phyloP scores from a whole-genome alignment of 441 rosid genomes.

The Monsonia emarginata region DNA sequence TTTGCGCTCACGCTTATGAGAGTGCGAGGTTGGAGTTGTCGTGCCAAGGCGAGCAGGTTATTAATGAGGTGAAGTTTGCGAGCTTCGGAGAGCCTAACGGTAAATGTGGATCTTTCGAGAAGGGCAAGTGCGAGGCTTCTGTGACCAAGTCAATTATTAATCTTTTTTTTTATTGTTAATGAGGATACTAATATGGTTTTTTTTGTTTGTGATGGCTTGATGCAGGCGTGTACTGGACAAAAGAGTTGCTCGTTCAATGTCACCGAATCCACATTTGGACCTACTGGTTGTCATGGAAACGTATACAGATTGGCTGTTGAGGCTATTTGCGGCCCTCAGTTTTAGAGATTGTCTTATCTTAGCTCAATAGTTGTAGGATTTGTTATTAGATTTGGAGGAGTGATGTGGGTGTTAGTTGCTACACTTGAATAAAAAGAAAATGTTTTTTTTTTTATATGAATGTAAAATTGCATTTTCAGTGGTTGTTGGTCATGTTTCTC shows the following conservation, averaged over 20 bases:
- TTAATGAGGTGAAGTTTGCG: conserved; percentile 2
- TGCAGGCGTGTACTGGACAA: conserved; percentile 9
- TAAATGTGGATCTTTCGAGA: neutral
- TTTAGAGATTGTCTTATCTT: too few species aligned
- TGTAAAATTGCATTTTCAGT: too few species aligned
- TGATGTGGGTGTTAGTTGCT: too few species aligned
- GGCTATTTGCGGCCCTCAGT: conserved; percentile 2
- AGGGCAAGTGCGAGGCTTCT: conserved; percentile 13
- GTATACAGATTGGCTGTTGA: conserved; percentile 15
- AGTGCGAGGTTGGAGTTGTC: neutral
- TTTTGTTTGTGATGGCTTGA: too few species aligned
- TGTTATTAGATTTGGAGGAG: too few species aligned
- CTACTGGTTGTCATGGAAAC: conserved; percentile 13
- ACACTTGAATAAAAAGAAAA: too few species aligned
- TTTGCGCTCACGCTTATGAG: conserved; percentile 4
- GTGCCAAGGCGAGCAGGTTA: conserved; percentile 4
- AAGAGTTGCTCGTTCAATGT: conserved; percentile 14
- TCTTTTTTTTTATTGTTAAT: too few species aligned
- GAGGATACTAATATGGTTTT: too few species aligned
- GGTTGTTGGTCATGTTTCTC: too few species aligned
- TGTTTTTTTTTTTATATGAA: too few species aligned
- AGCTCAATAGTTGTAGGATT: too few species aligned
- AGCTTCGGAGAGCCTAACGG: conserved; percentile 16
- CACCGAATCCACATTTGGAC: conserved; percentile 16
- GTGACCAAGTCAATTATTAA: neutral